Percentiles rank a stretch among this genome's conserved stretches.
Evolutionary conservation across 768 basidiomycete species (phyloP).

Genomic region (Termitomyces sp.): DNA sequence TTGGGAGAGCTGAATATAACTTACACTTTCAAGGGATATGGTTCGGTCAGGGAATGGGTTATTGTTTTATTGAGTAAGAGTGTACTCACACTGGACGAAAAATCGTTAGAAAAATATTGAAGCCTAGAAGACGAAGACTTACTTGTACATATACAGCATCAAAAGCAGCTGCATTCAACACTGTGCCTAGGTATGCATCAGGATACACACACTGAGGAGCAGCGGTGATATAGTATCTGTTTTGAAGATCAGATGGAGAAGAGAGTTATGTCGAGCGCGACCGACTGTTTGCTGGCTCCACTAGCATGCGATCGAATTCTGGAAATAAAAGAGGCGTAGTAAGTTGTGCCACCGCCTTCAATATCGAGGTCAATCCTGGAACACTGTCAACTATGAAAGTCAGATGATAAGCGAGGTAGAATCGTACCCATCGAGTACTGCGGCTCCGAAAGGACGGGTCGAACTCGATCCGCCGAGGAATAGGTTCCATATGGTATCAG

Average conservation of each 20-base stretch:
- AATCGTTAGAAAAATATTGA: not conserved
- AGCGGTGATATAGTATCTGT: slow-evolving; percentile 51
- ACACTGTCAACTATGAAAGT: not conserved
- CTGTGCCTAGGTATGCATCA: slow-evolving; percentile 48
- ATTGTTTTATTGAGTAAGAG: not conserved
- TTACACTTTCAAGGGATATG: slow-evolving; percentile 6
- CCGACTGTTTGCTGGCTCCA: slow-evolving; percentile 44
- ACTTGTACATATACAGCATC: slow-evolving; percentile 68
- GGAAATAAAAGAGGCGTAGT: slow-evolving; percentile 43
- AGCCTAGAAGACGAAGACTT: slow-evolving; percentile 17
- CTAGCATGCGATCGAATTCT: slow-evolving; percentile 38
- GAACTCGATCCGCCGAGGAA: slow-evolving; percentile 61
- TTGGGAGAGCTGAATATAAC: not conserved
- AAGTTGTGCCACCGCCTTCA: slow-evolving; percentile 46
- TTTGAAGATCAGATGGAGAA: not conserved
- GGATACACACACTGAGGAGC: slow-evolving; percentile 58
- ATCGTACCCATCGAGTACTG: slow-evolving; percentile 56
- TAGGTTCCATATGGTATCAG: slow-evolving; percentile 56
- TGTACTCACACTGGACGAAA: slow-evolving; percentile 8
- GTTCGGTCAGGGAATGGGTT: not conserved
- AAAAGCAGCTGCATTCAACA: slow-evolving; percentile 52
- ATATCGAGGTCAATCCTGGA: slow-evolving; percentile 58
- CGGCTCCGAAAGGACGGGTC: slow-evolving; percentile 60
- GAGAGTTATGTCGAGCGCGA: not conserved
- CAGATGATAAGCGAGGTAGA: not conserved